Conservation (phyloP, 441 rosid species). For the Macaranga tanarius region DNA sequence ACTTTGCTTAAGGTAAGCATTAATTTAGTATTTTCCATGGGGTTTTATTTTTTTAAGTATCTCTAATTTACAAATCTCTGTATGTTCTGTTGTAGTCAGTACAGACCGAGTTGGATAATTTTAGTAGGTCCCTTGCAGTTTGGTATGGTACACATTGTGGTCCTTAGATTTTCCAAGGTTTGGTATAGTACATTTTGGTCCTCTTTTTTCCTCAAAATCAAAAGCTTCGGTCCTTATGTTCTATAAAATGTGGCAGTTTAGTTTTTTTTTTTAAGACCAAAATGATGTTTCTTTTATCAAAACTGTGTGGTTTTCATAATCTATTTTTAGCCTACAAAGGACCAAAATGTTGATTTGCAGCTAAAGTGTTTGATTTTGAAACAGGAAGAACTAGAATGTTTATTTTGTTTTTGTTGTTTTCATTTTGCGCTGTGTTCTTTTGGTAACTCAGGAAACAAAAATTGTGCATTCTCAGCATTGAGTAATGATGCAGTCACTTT, state of each 20-base stretch:
- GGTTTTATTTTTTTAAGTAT: not conserved
- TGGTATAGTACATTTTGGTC: not conserved
- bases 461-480: not conserved
- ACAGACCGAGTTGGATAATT: not conserved
- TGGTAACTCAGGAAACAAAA: not conserved
- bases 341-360: not conserved
- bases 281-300: not conserved
- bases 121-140: not conserved
- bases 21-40: not conserved
- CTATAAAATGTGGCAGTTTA: not conserved
- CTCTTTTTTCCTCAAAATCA: not conserved
- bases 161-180: not conserved
- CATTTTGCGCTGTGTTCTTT: not conserved
- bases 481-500: not conserved
- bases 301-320: not conserved
- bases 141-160: not conserved
- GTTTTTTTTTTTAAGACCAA: not conserved
- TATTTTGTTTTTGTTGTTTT: not conserved
- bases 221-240: not conserved
- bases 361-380: not conserved
- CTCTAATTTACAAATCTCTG: not conserved
- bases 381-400: not conserved
- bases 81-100: not conserved
- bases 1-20: slow-evolving; percentile 81
- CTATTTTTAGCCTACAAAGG: not conserved